These are phyloP conservation scores for Talaromyces piceae DNA, from an alignment of 2,329 filamentous ascomycete species.

Conservation along the genomic window DNA sequence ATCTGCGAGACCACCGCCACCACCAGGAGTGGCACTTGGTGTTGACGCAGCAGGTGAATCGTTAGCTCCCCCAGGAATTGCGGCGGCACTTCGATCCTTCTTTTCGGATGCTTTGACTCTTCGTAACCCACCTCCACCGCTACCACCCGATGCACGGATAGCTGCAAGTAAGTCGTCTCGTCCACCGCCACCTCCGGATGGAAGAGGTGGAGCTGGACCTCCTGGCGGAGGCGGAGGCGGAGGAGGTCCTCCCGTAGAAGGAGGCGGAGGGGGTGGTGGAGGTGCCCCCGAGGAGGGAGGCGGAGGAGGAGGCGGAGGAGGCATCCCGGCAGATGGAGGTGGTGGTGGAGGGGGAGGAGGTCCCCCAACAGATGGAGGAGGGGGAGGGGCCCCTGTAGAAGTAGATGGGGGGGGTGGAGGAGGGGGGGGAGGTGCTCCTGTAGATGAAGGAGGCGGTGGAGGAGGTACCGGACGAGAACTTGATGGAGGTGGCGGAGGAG, in stretches of 20 bases:
- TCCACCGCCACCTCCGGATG: constrained; percentile 31
- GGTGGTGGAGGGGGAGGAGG: constrained; percentile 40
- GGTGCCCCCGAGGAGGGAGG: constrained; percentile 59
- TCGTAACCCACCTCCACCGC: constrained; percentile 39
- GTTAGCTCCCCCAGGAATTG: constrained; percentile 44
- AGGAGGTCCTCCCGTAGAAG: constrained; percentile 32
- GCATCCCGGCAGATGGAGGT: constrained; percentile 18
- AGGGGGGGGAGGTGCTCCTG: constrained; percentile 21
- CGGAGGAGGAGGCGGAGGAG: constrained; percentile 55
- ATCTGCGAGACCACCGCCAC: constrained; percentile 62
- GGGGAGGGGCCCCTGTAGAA: constrained; percentile 31
- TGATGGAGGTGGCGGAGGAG: constrained; percentile 25
- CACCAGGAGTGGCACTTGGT: constrained; percentile 41
- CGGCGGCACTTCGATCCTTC: constrained; percentile 39
- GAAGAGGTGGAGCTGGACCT: constrained; percentile 38
- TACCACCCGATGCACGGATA: constrained; percentile 35
- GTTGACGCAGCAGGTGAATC: constrained; percentile 54
- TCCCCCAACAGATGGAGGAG: constrained; percentile 23
- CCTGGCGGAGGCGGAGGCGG: constrained; percentile 38
- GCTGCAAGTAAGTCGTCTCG: constrained; percentile 40
- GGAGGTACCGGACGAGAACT: constrained; percentile 32
- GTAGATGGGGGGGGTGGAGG: constrained; percentile 39
- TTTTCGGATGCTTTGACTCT: constrained; percentile 42
- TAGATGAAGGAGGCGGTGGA: constrained; percentile 29
- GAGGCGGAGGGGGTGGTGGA: constrained; percentile 27